phyloP scores from a whole-genome alignment of 2,329 filamentous ascomycete species.

The Thelonectria discophora region DNA sequence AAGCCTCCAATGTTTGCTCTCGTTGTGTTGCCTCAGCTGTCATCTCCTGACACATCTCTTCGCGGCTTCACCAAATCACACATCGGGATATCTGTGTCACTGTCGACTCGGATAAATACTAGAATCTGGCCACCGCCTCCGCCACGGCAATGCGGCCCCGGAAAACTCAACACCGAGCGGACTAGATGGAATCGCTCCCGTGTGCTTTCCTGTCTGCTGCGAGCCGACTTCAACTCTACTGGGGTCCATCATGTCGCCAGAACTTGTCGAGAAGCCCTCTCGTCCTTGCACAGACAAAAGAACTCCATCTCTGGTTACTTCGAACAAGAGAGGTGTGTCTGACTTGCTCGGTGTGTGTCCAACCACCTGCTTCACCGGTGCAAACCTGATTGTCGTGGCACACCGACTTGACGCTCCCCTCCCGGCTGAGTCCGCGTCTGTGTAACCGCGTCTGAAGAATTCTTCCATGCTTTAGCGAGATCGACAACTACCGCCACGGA shows the following conservation, averaged over 20 bases:
- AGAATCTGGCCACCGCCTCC: not conserved
- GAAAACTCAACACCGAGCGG: not conserved
- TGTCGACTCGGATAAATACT: not conserved
- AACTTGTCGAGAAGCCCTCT: not conserved
- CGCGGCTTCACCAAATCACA: not conserved
- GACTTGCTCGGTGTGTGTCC: slow-evolving; percentile 5
- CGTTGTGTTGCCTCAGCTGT: slow-evolving; percentile 9
- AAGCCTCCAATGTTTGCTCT: slow-evolving; percentile 8
- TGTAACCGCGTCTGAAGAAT: slow-evolving; percentile 19
- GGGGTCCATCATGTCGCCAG: not conserved
- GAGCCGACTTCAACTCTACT: not conserved
- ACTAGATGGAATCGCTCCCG: not conserved
- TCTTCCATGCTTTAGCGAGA: slow-evolving; percentile 17
- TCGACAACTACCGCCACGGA: slow-evolving; percentile 9
- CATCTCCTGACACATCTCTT: not conserved
- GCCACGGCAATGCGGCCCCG: not conserved
- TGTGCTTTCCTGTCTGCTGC: not conserved
- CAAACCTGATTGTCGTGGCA: slow-evolving; percentile 7
- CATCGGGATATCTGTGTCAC: slow-evolving; percentile 6
- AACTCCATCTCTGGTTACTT: not conserved
- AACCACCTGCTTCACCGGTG: slow-evolving; percentile 9
- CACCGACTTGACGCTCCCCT: slow-evolving; percentile 5
- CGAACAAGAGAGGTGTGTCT: not conserved
- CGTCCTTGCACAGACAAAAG: not conserved
- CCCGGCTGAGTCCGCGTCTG: slow-evolving; percentile 12